Conservation (phyloP, 2,329 filamentous ascomycete species). For the Penicillium palitans region DNA sequence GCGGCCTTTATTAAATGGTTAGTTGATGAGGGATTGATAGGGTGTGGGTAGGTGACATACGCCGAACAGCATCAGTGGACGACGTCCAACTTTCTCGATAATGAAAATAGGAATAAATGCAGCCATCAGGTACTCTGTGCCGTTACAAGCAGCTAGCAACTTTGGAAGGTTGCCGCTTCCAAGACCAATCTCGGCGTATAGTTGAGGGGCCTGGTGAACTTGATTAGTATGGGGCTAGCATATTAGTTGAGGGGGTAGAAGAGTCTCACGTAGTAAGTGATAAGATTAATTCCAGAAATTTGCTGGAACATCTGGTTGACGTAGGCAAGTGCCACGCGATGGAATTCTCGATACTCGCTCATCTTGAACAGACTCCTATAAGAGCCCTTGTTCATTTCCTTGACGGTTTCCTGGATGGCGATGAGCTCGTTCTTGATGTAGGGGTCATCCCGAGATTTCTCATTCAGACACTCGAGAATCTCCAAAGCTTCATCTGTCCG, state of each 20-base stretch:
- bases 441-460: constrained; percentile 43
- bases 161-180: constrained; percentile 19
- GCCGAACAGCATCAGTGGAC: constrained; percentile 71
- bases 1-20: constrained; percentile 33
- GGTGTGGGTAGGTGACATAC: constrained; percentile 23
- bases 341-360: constrained; percentile 55
- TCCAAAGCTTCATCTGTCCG: constrained; percentile 52
- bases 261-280: constrained; percentile 39
- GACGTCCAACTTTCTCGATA: constrained; percentile 52
- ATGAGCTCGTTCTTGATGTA: constrained; percentile 47
- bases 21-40: neutral
- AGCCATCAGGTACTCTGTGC: constrained; percentile 52
- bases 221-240: neutral
- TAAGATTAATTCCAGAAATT: constrained; percentile 42
- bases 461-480: constrained; percentile 48
- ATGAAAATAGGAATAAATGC: constrained; percentile 50
- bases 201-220: constrained; percentile 15
- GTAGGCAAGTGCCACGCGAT: constrained; percentile 54
- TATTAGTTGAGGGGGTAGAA: rapidly evolving
- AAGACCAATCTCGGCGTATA: constrained; percentile 25
- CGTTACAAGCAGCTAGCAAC: constrained; percentile 51
- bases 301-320: constrained; percentile 56
- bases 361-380: constrained; percentile 59
- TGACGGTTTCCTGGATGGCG: constrained; percentile 51
- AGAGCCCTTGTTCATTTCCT: constrained; percentile 48